A percentile compares a stretch with the other conserved stretches of the same genome.
phyloP scores from a whole-genome alignment of 805 yeast species.

The Lachancea dasiensis region DNA sequence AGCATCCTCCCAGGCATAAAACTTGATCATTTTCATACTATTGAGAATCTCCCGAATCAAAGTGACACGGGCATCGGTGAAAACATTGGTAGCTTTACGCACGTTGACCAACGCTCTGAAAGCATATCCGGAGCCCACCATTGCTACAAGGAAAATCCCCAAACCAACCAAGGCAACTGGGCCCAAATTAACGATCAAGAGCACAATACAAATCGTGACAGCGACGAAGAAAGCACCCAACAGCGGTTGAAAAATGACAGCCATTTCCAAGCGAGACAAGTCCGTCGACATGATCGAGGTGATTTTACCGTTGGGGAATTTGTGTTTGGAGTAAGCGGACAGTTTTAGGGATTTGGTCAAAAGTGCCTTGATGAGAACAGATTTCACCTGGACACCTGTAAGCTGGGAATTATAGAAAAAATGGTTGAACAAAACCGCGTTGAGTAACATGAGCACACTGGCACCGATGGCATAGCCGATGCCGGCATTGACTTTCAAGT shows the following conservation, averaged over 20 bases:
- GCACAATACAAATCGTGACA: constrained; percentile 53
- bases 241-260: constrained; percentile 62
- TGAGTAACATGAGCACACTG: constrained; percentile 44
- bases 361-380: constrained; percentile 63
- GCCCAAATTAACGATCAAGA: constrained; percentile 65
- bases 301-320: constrained; percentile 61
- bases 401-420: constrained; percentile 56
- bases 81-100: constrained; percentile 52
- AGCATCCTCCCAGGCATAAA: constrained; percentile 87
- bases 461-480: constrained; percentile 74
- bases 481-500: constrained; percentile 47
- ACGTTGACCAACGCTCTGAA: constrained; percentile 48
- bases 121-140: constrained; percentile 37
- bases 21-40: constrained; percentile 77
- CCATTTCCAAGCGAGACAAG: constrained; percentile 71
- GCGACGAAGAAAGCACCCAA: constrained; percentile 59
- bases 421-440: constrained; percentile 51
- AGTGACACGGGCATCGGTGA: constrained; percentile 73
- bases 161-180: constrained; percentile 68
- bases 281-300: constrained; percentile 81
- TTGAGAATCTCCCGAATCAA: constrained; percentile 72
- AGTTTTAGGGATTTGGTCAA: constrained; percentile 62
- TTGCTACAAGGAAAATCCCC: constrained; percentile 43
- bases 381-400: constrained; percentile 65
- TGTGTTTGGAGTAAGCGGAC: constrained; percentile 49